Evolutionary conservation across 352 stramenopile genomes (phyloP), one percentile per base, ranked within the genome.

Genomic region (Phytophthora ramorum): DNA sequence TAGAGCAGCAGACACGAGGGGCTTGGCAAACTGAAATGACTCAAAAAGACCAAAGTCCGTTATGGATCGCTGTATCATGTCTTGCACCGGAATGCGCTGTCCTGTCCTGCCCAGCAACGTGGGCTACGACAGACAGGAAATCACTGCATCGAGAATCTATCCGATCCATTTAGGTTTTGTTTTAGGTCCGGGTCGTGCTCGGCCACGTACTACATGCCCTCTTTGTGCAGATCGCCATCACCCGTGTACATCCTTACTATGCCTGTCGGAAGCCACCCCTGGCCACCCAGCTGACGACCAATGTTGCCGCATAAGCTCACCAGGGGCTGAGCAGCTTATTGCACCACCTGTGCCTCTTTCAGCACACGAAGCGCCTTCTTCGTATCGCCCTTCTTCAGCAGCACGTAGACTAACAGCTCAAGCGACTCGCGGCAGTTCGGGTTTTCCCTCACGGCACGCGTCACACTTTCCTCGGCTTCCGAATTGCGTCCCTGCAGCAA

Each of bases 281-380:
- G 20, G 22, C 24, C 20, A 7, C 32, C 37, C 12, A 47, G 49
- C 9, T 6, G 16, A 40, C 34, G 44, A 38, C 20, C n/a, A 19
- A 51, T 47, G 44, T 35, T 66, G 49, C n/a, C 40, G 32, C 16
- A 43, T 34, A 7, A 13, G 37, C 43, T 41, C 13, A 34, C 26
- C 53, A 58, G 26, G 26, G 47, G 35, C 24, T 45, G 35, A 53
- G 28, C 19, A 61, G 35, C 20, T 71, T 65, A 92, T 55, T 89
- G 78, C 40, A 77, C 69, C 43, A 96, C 85, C 45, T 94, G 88
- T 17, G 88, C 88, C 70, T 94, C 88, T 78, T 95, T 95, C 40
- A 96, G 67, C 50, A 96, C 86, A 19, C 87, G 88, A 70, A 93
- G 70, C 28, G 88, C 86, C 66, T 96, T 96, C 78, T 95, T 96